These are phyloP conservation scores for Paecilomyces dactylethromorphus DNA, from an alignment of 2,329 filamentous ascomycete species.

Conservation along the genomic window DNA sequence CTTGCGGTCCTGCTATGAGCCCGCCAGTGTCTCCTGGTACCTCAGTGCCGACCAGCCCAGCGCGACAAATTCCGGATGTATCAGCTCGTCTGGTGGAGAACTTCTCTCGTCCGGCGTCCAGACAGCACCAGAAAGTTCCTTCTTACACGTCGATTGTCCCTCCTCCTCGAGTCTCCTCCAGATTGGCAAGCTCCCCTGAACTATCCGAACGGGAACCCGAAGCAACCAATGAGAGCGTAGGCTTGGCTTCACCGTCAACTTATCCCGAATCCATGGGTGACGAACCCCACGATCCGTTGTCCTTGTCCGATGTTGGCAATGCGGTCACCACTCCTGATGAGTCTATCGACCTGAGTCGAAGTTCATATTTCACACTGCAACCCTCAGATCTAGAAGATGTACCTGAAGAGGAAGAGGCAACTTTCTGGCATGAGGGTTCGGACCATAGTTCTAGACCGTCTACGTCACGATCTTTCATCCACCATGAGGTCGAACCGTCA, in stretches of 20 bases:
- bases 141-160: constrained; percentile 33
- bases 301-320: constrained; percentile 22
- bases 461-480: constrained; percentile 11
- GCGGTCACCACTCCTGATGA: constrained; percentile 10
- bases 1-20: constrained; percentile 14
- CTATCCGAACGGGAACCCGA: constrained; percentile 28
- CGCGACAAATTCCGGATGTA: constrained; percentile 14
- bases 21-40: constrained; percentile 24
- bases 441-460: constrained; percentile 13
- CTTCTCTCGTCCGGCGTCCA: constrained; percentile 48
- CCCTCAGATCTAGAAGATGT: constrained; percentile 38
- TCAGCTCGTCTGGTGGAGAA: constrained; percentile 42
- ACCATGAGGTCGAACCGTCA: constrained; percentile 10
- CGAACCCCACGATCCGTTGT: constrained; percentile 21
- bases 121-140: constrained; percentile 30
- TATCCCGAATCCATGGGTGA: constrained; percentile 25
- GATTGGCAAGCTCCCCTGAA: constrained; percentile 17
- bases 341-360: constrained; percentile 30
- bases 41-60: constrained; percentile 18
- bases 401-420: constrained; percentile 39
- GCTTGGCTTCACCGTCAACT: constrained; percentile 21
- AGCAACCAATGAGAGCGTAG: constrained; percentile 36
- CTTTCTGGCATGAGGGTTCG: constrained; percentile 24
- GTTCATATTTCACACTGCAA: constrained; percentile 34
- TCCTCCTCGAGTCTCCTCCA: constrained; percentile 34